Evolutionary conservation across 768 basidiomycete species (phyloP).

Genomic region (Wakefieldia striispora): DNA sequence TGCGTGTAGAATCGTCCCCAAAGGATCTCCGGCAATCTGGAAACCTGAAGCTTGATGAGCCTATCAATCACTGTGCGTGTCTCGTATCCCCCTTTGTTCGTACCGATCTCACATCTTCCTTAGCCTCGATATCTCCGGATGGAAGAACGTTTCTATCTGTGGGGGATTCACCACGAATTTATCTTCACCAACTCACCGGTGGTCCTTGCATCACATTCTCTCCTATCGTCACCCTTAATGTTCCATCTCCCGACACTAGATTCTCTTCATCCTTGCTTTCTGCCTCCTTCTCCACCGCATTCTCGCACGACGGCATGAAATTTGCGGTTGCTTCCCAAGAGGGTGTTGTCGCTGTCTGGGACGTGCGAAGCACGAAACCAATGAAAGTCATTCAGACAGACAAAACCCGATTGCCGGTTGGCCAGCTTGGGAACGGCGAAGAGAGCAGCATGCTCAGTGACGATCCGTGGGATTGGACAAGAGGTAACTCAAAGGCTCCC

Average conservation of each 20-base stretch:
- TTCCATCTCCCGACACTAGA: conserved; percentile 54
- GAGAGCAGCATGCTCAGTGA: conserved; percentile 57
- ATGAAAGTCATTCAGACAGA: conserved; percentile 66
- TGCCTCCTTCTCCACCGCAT: conserved; percentile 80
- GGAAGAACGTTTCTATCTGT: conserved; percentile 84
- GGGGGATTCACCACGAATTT: conserved; percentile 86
- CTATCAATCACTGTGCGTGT: conserved; percentile 78
- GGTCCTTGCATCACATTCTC: conserved; percentile 59
- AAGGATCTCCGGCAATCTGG: conserved; percentile 50
- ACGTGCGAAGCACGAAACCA: conserved; percentile 71
- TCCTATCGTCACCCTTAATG: conserved; percentile 63
- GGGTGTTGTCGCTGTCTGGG: conserved; percentile 78
- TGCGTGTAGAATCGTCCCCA: conserved; percentile 44
- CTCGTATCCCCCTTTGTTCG: background rate
- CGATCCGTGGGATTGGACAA: conserved; percentile 68
- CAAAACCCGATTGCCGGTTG: conserved; percentile 31
- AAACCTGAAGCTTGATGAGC: conserved; percentile 56
- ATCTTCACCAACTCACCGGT: conserved; percentile 74
- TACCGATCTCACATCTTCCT: conserved; percentile 10
- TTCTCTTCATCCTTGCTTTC: conserved; percentile 45
- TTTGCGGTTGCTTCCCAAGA: conserved; percentile 85
- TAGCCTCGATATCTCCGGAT: conserved; percentile 89
- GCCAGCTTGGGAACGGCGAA: conserved; percentile 36
- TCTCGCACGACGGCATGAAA: conserved; percentile 70
- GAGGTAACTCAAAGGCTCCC: conserved; percentile 55